These are phyloP conservation scores for Annulohypoxylon truncatum DNA, from an alignment of 2,329 filamentous ascomycete genomes.

Conservation along the genomic window DNA sequence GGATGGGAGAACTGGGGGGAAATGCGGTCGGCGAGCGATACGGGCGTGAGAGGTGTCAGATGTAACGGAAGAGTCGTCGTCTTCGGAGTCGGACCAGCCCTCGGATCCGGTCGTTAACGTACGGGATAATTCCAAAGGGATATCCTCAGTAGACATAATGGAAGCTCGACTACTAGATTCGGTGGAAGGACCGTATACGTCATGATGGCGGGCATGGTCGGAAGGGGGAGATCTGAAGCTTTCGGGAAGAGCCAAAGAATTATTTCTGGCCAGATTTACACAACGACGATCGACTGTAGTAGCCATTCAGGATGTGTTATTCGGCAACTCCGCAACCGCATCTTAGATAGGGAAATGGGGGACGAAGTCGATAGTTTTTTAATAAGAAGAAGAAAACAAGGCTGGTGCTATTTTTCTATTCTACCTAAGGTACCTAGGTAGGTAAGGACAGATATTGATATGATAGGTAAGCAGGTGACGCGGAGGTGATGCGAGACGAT, in stretches of 20 bases:
- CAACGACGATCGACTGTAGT: slow-evolving; percentile 27
- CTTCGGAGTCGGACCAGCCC: slow-evolving; percentile 37
- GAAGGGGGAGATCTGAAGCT: slow-evolving; percentile 19
- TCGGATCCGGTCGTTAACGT: slow-evolving; percentile 38
- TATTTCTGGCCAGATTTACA: slow-evolving; percentile 36
- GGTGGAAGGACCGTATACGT: slow-evolving; percentile 31
- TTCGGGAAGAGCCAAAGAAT: slow-evolving; percentile 22
- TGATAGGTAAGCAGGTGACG: slow-evolving; percentile 37
- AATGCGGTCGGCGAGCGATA: slow-evolving; percentile 39
- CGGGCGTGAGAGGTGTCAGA: slow-evolving; percentile 43
- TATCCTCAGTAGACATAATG: slow-evolving; percentile 39
- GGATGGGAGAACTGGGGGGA: slow-evolving; percentile 41
- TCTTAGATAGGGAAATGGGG: slow-evolving; percentile 23
- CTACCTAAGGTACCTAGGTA: slow-evolving; percentile 13
- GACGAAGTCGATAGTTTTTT: slow-evolving; percentile 6
- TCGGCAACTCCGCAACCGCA: slow-evolving; percentile 30
- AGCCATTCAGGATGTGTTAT: slow-evolving; percentile 39
- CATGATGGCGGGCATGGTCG: slow-evolving; percentile 38
- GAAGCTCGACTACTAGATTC: slow-evolving; percentile 36
- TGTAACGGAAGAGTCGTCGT: slow-evolving; percentile 38
- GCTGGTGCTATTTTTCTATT: slow-evolving; percentile 29
- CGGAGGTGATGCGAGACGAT: slow-evolving; percentile 38
- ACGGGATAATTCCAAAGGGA: slow-evolving; percentile 32
- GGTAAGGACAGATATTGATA: slow-evolving; percentile 2
- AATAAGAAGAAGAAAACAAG: background rate